These are phyloP conservation scores for Penstemon newberryi DNA, from an alignment of 257 asterid species.

Conservation along the genomic window DNA sequence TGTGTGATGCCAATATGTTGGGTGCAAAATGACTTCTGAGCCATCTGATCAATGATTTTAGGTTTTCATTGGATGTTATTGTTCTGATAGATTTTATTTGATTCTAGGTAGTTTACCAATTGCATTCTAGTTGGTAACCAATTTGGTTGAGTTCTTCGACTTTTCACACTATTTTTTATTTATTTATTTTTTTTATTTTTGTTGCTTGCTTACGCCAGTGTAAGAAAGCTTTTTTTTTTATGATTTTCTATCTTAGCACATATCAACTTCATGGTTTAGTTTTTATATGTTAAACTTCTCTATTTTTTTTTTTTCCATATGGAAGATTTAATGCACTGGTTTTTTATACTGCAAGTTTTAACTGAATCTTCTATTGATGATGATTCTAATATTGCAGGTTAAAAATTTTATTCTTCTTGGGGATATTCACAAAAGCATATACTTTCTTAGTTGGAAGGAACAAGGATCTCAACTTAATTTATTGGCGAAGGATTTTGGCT, in stretches of 20 bases:
- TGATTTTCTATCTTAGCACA: background rate
- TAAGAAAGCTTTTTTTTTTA: constrained; percentile 3
- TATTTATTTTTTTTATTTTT: no score
- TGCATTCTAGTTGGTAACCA: background rate
- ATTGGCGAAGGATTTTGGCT: constrained; percentile 92
- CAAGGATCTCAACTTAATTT: constrained; percentile 88
- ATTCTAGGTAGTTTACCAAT: constrained; percentile 9
- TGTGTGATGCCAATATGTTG: background rate
- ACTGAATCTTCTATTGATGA: constrained; percentile 23
- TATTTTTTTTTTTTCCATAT: constrained; percentile 2
- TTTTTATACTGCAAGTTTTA: constrained; percentile 9
- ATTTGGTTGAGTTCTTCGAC: constrained; percentile 4
- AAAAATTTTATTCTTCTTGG: constrained; percentile 94
- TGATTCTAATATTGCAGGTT: constrained; percentile 55
- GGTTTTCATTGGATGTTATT: background rate
- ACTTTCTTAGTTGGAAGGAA: constrained; percentile 97
- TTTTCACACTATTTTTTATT: background rate
- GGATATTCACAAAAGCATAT: constrained; percentile 94
- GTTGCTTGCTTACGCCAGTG: background rate
- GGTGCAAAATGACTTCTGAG: constrained; percentile 1
- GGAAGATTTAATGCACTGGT: constrained; percentile 7
- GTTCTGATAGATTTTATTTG: background rate
- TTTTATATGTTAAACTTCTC: constrained; percentile 13
- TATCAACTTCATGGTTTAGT: background rate
- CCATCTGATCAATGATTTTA: background rate